Percentiles rank a stretch among this genome's conserved stretches.
These are phyloP conservation scores for Polysphondylium violaceum DNA, from an alignment of 78 protist genomes.

Conservation along the genomic window DNA sequence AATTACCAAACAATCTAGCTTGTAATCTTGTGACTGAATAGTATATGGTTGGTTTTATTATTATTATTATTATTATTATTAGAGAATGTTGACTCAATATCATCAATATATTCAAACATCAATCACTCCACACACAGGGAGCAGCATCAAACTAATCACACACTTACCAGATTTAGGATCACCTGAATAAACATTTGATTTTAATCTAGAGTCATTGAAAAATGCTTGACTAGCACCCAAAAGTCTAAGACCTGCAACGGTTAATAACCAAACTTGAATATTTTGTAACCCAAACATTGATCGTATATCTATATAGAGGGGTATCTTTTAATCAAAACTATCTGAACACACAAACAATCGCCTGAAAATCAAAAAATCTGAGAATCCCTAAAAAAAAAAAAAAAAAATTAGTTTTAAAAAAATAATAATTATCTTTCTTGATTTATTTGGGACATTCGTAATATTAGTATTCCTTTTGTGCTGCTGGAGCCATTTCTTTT, in stretches of 20 bases:
- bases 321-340: too few species aligned
- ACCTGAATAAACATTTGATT: slow-evolving; percentile 63
- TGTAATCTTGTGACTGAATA: slow-evolving; percentile 25
- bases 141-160: background rate
- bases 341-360: too few species aligned
- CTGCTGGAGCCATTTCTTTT: too few species aligned
- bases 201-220: slow-evolving; percentile 37
- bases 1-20: slow-evolving; percentile 60
- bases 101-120: background rate
- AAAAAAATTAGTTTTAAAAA: too few species aligned
- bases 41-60: background rate
- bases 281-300: too few species aligned
- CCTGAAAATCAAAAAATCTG: too few species aligned
- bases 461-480: too few species aligned
- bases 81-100: too few species aligned
- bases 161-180: slow-evolving; percentile 45
- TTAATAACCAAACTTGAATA: slow-evolving; percentile 68
- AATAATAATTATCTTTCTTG: background rate
- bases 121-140: too few species aligned
- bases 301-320: too few species aligned
- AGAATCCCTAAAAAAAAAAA: too few species aligned
- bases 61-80: background rate
- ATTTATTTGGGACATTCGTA: background rate
- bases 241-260: slow-evolving; percentile 47
- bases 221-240: slow-evolving; percentile 65